Evolutionary conservation across 1,139 yeast genomes (phyloP), one percentile per base, ranked within the genome.

Genomic region (Diutina scorzettiae): DNA sequence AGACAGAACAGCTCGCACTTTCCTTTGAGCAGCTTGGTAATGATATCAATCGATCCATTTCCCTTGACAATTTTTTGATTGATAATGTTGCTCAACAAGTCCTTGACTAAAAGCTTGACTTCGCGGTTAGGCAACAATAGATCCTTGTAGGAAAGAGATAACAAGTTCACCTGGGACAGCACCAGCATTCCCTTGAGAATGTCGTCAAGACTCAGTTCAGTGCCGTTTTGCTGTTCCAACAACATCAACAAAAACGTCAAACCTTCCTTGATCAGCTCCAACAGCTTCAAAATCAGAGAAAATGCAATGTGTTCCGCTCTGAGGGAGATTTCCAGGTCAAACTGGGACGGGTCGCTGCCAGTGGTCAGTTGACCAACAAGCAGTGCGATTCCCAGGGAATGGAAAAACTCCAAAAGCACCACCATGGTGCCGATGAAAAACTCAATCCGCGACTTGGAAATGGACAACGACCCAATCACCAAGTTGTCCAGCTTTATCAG

Each of bases 1-100:
- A 96, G 86, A 55, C 97, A 93, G 60, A 87, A 93, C 2, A 95
- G 81, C 1, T 95, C 95, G 65, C 98, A 93, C 49, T 94, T 79
- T 43, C 85, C 93, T 59, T 91, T 96, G 43, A 93, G 66, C 1
- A 93, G 80, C 27, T 81, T 77, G 1, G 97, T 94, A 44, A 91
- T 86, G 43, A 81, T 70, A 55, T 91, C 98, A 42, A 93, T 91
- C 0, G 95, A 82, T 2, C 87, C 93, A n/a, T 98, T 98, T 8
- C 29, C 39, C 51, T 84, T 78, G 39, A 85, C 71, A 47, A 93
- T 87, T 49, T 82, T 85, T 55, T 84, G 81, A 59, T 89, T 89
- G 45, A 93, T 87, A 33, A 93, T 78, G 2, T 95, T 82, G 0
- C 95, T 82, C 41, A 91, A 73, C 37, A 93, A 75, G 53, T 89